A percentile compares a stretch with the other conserved stretches of the same genome.
Conservation (phyloP, 169 alveolate species). For the Plasmodium falciparum region DNA sequence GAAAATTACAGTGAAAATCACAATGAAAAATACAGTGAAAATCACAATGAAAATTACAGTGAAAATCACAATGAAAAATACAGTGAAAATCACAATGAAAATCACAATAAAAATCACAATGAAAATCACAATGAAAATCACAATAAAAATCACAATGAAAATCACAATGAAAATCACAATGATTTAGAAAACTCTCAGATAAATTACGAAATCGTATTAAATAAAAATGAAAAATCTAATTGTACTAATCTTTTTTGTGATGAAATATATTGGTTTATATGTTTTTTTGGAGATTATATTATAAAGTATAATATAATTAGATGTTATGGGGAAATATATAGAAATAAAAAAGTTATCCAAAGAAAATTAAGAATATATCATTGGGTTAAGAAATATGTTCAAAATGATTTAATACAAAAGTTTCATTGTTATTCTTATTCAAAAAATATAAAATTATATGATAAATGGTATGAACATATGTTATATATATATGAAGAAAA, state of each 20-base stretch:
- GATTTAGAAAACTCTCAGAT: neutral
- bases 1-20: no score
- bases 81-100: neutral
- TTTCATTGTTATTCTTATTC: constrained; percentile 9
- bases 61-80: neutral
- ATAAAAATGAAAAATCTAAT: neutral
- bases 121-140: neutral
- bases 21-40: no score
- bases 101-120: neutral
- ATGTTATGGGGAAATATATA: constrained; percentile 39
- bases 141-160: no score
- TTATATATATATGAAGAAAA: constrained; percentile 24
- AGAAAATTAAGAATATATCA: constrained; percentile 53
- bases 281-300: constrained; percentile 62
- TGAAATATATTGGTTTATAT: constrained; percentile 40
- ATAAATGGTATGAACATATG: neutral
- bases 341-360: neutral
- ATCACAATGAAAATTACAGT: neutral
- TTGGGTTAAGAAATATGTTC: constrained; percentile 23
- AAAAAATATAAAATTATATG: constrained; percentile 6
- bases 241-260: constrained; percentile 30
- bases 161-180: neutral
- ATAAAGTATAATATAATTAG: constrained; percentile 46
- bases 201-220: neutral
- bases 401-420: constrained; percentile 17